Conservation (phyloP, 2,329 filamentous ascomycete species). For the Fusarium guadeloupense region DNA sequence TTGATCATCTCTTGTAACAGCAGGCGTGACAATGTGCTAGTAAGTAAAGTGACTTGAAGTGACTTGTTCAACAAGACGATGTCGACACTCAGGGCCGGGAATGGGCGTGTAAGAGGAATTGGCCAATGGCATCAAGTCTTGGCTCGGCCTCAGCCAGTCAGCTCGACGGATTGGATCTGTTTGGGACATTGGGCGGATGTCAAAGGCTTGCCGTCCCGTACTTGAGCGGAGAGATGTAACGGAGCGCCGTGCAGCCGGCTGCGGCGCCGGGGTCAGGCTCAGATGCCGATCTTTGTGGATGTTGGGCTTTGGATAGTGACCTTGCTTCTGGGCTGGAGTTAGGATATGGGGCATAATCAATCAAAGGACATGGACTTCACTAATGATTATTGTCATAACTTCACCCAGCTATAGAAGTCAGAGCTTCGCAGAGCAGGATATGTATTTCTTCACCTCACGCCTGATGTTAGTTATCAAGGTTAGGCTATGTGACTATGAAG, state of each 20-base stretch:
- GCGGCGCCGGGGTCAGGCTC: not conserved
- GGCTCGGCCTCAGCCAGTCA: conserved; percentile 23
- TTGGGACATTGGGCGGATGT: conserved; percentile 1
- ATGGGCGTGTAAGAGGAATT: conserved; percentile 4
- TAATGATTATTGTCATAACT: too few relatives aligned
- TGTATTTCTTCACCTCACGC: too few relatives aligned
- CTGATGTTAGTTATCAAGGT: too few relatives aligned
- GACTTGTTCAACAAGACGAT: not conserved
- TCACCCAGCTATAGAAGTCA: too few relatives aligned
- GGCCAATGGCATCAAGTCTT: conserved; percentile 24
- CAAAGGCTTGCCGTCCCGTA: not conserved
- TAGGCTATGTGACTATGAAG: too few relatives aligned
- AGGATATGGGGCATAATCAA: too few relatives aligned
- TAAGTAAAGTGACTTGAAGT: not conserved
- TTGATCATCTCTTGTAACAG: not conserved
- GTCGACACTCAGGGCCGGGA: conserved; percentile 13
- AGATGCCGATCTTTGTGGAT: not conserved
- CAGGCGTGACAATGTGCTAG: not conserved
- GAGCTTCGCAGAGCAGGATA: too few relatives aligned
- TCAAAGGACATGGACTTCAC: too few relatives aligned
- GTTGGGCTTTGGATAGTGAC: not conserved
- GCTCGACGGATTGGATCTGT: conserved; percentile 8
- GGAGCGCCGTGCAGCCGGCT: conserved; percentile 1
- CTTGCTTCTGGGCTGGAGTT: not conserved
- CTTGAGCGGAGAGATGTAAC: not conserved